Conservation (phyloP, 768 basidiomycete species). For the Pleurotus giganteus region DNA sequence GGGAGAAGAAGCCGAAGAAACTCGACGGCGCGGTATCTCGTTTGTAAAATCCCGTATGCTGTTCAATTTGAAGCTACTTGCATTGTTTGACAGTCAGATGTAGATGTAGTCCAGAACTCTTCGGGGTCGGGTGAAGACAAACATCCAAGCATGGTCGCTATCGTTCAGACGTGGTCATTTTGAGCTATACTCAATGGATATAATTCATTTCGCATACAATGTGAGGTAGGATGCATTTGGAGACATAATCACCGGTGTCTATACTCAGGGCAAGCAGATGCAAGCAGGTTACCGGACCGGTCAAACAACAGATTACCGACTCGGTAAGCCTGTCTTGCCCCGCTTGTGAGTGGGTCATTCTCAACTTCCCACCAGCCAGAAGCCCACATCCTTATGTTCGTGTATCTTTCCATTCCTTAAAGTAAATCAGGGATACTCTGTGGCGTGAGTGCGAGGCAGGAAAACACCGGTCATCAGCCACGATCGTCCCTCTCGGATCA, state of each 20-base stretch:
- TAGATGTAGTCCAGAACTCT: background rate
- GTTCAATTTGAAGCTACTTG: background rate
- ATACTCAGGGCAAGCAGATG: conserved; percentile 7
- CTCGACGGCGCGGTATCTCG: conserved; percentile 3
- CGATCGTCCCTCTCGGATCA: conserved; percentile 10
- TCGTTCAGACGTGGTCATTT: background rate
- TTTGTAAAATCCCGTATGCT: conserved; percentile 2
- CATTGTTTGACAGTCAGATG: background rate
- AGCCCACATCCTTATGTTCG: background rate
- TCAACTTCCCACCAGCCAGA: background rate
- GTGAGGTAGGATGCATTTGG: background rate
- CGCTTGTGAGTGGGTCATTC: background rate
- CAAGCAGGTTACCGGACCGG: conserved; percentile 24
- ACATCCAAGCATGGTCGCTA: background rate
- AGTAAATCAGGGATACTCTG: background rate
- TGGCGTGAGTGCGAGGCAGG: background rate
- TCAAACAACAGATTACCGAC: conserved; percentile 18
- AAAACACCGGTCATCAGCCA: conserved; percentile 5
- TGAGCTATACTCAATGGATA: conserved; percentile 2
- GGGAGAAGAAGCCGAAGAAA: background rate
- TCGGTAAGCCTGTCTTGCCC: conserved; percentile 10
- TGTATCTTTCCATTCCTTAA: background rate
- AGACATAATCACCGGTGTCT: conserved; percentile 4
- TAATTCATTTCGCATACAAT: background rate
- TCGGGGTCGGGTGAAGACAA: background rate